phyloP scores from a whole-genome alignment of 1,284 basidiomycete genomes.

The Marasmius tenuissimus region DNA sequence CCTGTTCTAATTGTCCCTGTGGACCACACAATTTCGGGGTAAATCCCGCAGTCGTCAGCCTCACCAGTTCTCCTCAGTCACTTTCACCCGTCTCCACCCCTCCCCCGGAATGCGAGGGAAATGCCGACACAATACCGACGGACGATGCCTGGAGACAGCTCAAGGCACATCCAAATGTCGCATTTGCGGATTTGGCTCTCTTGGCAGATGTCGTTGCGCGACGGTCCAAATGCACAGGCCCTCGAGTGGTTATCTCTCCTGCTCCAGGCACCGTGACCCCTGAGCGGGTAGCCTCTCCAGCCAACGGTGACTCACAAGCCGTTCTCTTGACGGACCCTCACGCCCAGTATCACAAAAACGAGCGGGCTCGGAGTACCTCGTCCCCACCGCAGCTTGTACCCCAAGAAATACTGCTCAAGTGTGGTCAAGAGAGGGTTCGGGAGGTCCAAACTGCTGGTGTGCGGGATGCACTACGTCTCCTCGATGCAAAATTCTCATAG shows the following conservation, averaged over 20 bases:
- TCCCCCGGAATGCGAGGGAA: constrained; percentile 14
- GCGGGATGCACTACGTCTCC: constrained; percentile 71
- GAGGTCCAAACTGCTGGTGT: constrained; percentile 81
- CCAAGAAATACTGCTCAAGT: constrained; percentile 58
- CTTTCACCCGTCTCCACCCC: constrained; percentile 12
- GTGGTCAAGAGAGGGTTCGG: constrained; percentile 53
- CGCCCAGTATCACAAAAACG: constrained; percentile 49
- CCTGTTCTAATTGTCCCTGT: constrained; percentile 58
- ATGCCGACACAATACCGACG: constrained; percentile 67
- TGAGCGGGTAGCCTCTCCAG: constrained; percentile 39
- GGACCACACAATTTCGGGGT: constrained; percentile 18
- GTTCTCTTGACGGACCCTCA: constrained; percentile 53
- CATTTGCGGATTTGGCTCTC: constrained; percentile 77
- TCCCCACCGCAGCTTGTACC: constrained; percentile 56
- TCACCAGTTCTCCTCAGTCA: constrained; percentile 16
- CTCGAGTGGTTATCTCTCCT: constrained; percentile 66
- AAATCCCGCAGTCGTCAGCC: constrained; percentile 14
- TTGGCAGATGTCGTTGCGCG: constrained; percentile 88
- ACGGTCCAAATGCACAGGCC: constrained; percentile 75
- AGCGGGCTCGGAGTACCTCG: constrained; percentile 34
- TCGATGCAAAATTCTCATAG: constrained; percentile 69
- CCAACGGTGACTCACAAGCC: constrained; percentile 25
- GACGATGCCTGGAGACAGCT: constrained; percentile 85
- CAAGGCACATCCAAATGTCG: constrained; percentile 86
- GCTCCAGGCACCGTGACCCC: constrained; percentile 49